These are phyloP conservation scores for Elaeis guineensis DNA, from an alignment of 176 grass and related monocot species.

Conservation along the genomic window DNA sequence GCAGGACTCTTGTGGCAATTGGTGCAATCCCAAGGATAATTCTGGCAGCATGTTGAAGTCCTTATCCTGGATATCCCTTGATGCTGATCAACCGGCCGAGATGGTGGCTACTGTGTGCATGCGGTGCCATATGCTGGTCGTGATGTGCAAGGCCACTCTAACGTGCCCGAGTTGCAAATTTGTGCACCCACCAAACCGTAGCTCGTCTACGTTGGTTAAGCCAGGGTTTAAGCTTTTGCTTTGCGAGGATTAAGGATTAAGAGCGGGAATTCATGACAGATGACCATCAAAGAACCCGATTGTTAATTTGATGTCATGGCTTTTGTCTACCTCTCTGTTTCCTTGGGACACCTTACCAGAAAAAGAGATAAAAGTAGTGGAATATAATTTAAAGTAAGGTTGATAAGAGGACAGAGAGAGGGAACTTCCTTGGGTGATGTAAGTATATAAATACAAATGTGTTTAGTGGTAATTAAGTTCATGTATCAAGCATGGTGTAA, in stretches of 20 bases:
- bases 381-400: too few species aligned
- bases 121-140: slow-evolving; percentile 80
- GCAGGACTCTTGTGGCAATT: not conserved
- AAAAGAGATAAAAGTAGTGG: too few species aligned
- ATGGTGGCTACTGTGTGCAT: slow-evolving; percentile 80
- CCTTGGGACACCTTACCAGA: too few species aligned
- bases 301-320: not conserved
- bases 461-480: too few species aligned
- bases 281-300: not conserved
- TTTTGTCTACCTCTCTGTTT: too few species aligned
- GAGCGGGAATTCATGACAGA: not conserved
- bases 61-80: not conserved
- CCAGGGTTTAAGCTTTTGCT: slow-evolving; percentile 53
- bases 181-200: slow-evolving; percentile 38
- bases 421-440: too few species aligned
- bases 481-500: too few species aligned
- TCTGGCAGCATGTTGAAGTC: not conserved
- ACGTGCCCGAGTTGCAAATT: slow-evolving; percentile 95
- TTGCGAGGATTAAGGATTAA: slow-evolving; percentile 48
- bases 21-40: not conserved
- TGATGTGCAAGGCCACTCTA: slow-evolving; percentile 65
- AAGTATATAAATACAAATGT: too few species aligned
- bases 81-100: slow-evolving; percentile 20
- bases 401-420: too few species aligned
- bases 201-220: slow-evolving; percentile 23